These are phyloP conservation scores for Leishmania braziliensis DNA, from an alignment of 208 protist genomes.

Conservation along the genomic window DNA sequence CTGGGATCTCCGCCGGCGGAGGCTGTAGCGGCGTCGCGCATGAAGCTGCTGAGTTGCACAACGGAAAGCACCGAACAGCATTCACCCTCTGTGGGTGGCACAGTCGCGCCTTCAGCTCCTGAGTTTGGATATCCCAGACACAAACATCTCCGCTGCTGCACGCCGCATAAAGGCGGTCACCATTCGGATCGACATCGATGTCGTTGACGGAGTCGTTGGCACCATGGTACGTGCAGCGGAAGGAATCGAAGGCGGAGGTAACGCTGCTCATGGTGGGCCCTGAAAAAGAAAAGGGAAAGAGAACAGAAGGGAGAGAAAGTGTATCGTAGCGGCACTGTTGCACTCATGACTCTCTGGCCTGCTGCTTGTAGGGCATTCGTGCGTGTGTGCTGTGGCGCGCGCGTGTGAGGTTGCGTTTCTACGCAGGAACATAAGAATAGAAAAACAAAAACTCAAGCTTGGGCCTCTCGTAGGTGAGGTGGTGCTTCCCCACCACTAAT, in stretches of 20 bases:
- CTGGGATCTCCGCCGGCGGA: not conserved
- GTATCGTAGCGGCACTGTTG: not conserved
- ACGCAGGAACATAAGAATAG: not conserved
- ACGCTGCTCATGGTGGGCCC: slow-evolving; percentile 12
- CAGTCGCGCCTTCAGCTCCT: slow-evolving; percentile 32
- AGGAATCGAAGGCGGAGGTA: slow-evolving; percentile 22
- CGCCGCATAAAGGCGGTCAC: slow-evolving; percentile 47
- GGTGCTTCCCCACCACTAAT: not conserved
- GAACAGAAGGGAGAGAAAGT: not conserved
- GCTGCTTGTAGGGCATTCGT: not conserved
- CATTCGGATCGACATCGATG: slow-evolving; percentile 42
- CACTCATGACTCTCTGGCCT: not conserved
- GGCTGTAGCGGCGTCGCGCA: not conserved
- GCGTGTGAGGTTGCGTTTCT: not conserved
- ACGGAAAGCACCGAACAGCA: slow-evolving; percentile 49
- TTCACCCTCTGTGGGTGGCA: slow-evolving; percentile 46
- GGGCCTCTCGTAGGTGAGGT: not conserved
- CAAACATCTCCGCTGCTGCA: slow-evolving; percentile 35
- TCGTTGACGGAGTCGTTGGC: slow-evolving; percentile 36
- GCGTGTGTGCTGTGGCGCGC: not conserved
- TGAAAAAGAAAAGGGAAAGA: not conserved
- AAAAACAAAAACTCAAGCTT: not conserved
- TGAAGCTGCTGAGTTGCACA: slow-evolving; percentile 24
- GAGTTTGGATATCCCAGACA: slow-evolving; percentile 42
- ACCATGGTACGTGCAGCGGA: slow-evolving; percentile 35